phyloP scores from a whole-genome alignment of 2,329 filamentous ascomycete genomes.

The Chalara sp. region DNA sequence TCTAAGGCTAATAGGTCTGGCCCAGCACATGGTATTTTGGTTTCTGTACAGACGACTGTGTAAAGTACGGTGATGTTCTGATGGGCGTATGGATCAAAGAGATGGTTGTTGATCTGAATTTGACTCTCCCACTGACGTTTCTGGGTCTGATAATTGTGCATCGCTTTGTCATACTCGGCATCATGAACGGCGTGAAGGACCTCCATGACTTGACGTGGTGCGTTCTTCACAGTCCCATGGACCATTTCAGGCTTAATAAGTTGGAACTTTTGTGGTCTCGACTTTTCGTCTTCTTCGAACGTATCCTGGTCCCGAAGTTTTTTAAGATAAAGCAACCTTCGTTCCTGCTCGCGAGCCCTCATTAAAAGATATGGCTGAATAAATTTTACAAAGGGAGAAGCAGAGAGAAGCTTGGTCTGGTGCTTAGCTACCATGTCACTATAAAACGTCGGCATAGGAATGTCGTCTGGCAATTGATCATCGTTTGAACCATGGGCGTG shows the following conservation, averaged over 20 bases:
- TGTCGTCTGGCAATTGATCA: conserved; percentile 63
- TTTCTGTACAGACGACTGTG: conserved; percentile 88
- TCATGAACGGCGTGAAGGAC: conserved; percentile 92
- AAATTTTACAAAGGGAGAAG: conserved; percentile 94
- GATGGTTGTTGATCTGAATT: conserved; percentile 75
- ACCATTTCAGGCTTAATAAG: conserved; percentile 96
- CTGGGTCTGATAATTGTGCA: conserved; percentile 90
- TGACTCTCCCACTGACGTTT: conserved; percentile 96
- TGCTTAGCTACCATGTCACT: conserved; percentile 92
- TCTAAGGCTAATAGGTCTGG: conserved; percentile 84
- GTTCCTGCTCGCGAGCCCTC: conserved; percentile 85
- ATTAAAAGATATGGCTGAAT: conserved; percentile 89
- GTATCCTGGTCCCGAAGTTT: conserved; percentile 72
- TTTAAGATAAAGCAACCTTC: conserved; percentile 74
- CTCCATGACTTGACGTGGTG: conserved; percentile 82
- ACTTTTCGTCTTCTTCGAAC: conserved; percentile 54
- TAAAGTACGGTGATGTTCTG: conserved; percentile 95
- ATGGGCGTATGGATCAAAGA: conserved; percentile 93
- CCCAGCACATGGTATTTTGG: conserved; percentile 87
- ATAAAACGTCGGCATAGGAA: conserved; percentile 86
- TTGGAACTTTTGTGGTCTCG: conserved; percentile 68
- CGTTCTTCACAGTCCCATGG: conserved; percentile 70
- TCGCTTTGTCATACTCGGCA: conserved; percentile 90
- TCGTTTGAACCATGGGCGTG: conserved; percentile 35
- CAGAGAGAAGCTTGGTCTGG: conserved; percentile 86